Percentiles rank a stretch among this genome's conserved stretches.
phyloP scores from a whole-genome alignment of 2,329 filamentous ascomycete species.

The Tolypocladium tropicale region DNA sequence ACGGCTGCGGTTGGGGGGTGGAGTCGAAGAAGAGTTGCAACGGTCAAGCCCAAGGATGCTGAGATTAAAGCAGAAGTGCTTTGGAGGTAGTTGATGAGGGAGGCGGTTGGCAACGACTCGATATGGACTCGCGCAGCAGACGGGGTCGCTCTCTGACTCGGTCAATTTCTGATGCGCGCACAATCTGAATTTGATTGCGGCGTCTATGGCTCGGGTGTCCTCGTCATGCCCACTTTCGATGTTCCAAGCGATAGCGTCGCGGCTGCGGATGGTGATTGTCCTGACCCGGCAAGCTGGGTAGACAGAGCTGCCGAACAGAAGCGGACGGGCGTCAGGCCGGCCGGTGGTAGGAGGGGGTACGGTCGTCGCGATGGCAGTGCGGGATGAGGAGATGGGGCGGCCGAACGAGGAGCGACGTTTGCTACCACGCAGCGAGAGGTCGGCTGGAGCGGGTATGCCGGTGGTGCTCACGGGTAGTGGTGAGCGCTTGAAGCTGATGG shows the following conservation, averaged over 20 bases:
- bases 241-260: background rate
- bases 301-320: background rate
- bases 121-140: too few species aligned
- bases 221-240: background rate
- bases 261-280: background rate
- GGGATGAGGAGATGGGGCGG: background rate
- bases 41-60: background rate
- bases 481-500: conserved; percentile 11
- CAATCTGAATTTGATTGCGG: background rate
- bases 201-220: background rate
- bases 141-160: background rate
- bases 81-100: too few species aligned
- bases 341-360: background rate
- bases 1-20: background rate
- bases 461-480: conserved; percentile 1
- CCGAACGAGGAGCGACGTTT: background rate
- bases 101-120: too few species aligned
- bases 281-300: background rate
- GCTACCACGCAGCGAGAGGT: background rate
- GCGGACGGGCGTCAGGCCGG: background rate
- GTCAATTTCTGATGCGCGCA: background rate
- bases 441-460: background rate
- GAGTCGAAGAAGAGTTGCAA: background rate
- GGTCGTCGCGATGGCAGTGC: background rate
- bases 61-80: background rate